Base-by-base conservation (phyloP, 2,329 filamentous ascomycete species). In the Polychaeton citri region DNA sequence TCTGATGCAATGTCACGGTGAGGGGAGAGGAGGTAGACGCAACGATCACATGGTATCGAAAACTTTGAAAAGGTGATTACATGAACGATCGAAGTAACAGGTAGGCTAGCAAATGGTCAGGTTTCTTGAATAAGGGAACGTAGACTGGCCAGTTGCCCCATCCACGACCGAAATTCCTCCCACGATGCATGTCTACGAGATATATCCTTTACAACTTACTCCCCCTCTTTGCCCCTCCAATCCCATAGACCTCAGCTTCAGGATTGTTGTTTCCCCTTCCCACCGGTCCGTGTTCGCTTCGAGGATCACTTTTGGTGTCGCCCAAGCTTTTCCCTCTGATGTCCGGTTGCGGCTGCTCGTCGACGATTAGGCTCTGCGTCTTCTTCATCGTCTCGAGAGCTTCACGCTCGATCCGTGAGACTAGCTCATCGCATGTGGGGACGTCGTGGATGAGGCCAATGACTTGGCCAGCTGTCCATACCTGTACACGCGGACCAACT, bases 401-500 rank as follows among this genome's bases (percentile, higher is more conserved):
- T 37, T 67, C 64, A 15, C 46, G 49, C 48, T 69, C 65, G 39
- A 69, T 68, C 13, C 65, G 55, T 21, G 43, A 52, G 4, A 68
- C 44, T 12, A 69, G 56, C 31, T 58, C 63, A 21, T 57, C 56
- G 45, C 66, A 68, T 1, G 63, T 65, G 1, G 65, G 65, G 21
- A 69, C 64, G 39, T 69, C 65, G 39, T 70, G 63, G 41, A 70
- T 70, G 10, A 70, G 51, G 6, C 66, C 66, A 33, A 98, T 94
- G 47, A 96, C 88, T 58, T 95, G 88, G 8, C 90, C 90, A 6
- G 88, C 86, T 15, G 90, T 96, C 90, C 90, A 98, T 26, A 95
- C 82, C 81, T 88, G 49, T 26, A 32, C 13, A 32, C 17, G 13
- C 21, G 8, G n/a, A n/a, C n/a, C n/a, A n/a, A n/a, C n/a, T n/a